Base-by-base conservation (phyloP, 1,284 basidiomycete species). In the Calocybe gambosa region DNA sequence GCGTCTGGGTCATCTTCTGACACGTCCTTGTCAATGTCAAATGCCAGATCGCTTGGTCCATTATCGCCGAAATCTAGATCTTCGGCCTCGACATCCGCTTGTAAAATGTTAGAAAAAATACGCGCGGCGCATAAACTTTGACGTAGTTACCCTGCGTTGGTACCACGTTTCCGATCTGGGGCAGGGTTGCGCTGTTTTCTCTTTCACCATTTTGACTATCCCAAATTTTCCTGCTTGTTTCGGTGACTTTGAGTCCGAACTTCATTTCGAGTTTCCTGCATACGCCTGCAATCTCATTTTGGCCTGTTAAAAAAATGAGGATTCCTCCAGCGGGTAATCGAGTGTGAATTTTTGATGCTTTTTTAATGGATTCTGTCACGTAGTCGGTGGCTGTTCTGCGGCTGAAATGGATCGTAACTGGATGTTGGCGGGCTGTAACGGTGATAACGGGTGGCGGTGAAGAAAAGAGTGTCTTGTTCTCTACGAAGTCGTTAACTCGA, bases 241-340 rank as follows among this genome's bases (percentile, higher is more conserved):
- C 73, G 21, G 89, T 65, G 5, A 82, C 83, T 60, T 77, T 82
- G 44, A 65, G 62, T 0, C 90, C 84, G 60, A 89, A 98, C 58
- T 75, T 82, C 43, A 79, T 78, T 60, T 94, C 87, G 45, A 99
- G 67, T 60, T 83, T 86, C 51, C 83, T 77, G 59, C 92, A 95
- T 0, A 93, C 92, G 12, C 89, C 80, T 47, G 84, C 82, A 54
- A 99, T 99, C 62, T 99, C 96, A 60, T 97, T 96, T 65, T 99
- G 96, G 49, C 96, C 96, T 1, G 96, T 99, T 77, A 99, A 84
- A 66, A 99, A 99, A 20, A 99, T 84, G 36, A 99, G 74, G 47
- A 99, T 90, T 51, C 97, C 96, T 4, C 96, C 96, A 1, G 86
- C 81, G 7, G 93, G 93, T 38, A 91, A 76, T 0, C 92, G 89